phyloP scores from a whole-genome alignment of 768 basidiomycete genomes.

The Dictyophora rubrovolvata region DNA sequence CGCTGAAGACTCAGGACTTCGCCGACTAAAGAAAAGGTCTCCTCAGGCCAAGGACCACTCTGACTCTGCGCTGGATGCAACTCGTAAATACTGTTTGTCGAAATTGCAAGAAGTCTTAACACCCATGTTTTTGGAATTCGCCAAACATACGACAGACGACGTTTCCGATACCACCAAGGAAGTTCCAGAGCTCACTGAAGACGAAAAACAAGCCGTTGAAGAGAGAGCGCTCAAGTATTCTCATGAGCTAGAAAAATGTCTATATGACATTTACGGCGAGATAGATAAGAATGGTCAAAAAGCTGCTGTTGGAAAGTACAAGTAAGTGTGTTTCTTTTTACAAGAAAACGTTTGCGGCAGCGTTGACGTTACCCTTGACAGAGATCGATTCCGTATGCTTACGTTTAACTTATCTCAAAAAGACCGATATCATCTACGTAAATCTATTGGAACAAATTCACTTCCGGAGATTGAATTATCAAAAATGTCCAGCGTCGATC shows the following conservation, averaged over 20 bases:
- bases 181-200: conserved; percentile 30
- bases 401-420: conserved; percentile 79
- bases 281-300: conserved; percentile 58
- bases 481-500: conserved; percentile 78
- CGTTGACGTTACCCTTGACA: conserved; percentile 19
- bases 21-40: conserved; percentile 34
- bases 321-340: conserved; percentile 38
- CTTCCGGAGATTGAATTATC: conserved; percentile 67
- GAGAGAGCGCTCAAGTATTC: conserved; percentile 55
- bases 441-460: conserved; percentile 57
- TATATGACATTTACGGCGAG: conserved; percentile 71
- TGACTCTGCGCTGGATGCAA: conserved; percentile 38
- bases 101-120: conserved; percentile 66
- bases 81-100: conserved; percentile 68
- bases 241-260: conserved; percentile 59
- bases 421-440: conserved; percentile 72
- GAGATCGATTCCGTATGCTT: conserved; percentile 86
- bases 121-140: conserved; percentile 64
- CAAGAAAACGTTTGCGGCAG: conserved; percentile 1
- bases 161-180: conserved; percentile 13
- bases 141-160: conserved; percentile 29
- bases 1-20: conserved; percentile 26
- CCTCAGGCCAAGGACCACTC: conserved; percentile 33
- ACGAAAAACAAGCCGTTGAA: conserved; percentile 46
- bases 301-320: conserved; percentile 69